Evolutionary conservation across 306 rosid species (phyloP), one percentile per base, ranked within the genome.

Genomic region (Vigna unguiculata): DNA sequence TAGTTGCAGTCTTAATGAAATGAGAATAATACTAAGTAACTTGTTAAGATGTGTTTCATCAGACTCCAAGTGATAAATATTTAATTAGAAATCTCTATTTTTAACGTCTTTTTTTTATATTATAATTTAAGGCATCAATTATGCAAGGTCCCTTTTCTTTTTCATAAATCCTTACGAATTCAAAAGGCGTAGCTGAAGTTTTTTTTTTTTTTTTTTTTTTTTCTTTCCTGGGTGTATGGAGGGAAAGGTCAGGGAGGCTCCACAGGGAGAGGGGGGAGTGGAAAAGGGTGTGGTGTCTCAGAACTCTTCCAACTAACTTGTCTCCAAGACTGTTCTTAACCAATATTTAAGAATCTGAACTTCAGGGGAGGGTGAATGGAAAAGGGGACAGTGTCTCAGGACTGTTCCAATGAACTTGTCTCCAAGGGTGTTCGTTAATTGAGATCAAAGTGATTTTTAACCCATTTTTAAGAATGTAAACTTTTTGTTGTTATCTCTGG

Each of bases 161-260:
- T 34, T 43, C 45, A 13, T 43, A 22, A 72, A 73, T 43, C 45
- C 25, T 72, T n/a, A 43, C 4, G 52, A 43, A 48, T 72, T 72
- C 47, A n/a, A 61, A 2, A 9, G 24, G 48, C 21, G 1, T 61
- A 34, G 5, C 20, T 61, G 47, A 25, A 34, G 1, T 9, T 32
- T 61, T 2, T 41, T 38, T 60, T 25, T 41, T 38, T 60, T 25
- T 51, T 2, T n/a, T 32, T 61, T 2, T 41, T 38, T 61, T 14
- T 16, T 34, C 15, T 32, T 51, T 51, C 12, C 24, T 8, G 9
- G 25, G 45, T 6, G 11, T 16, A 17, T 0, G 1, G 69, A 38
- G 68, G 25, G 25, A 60, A 28, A 60, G 66, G 43, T 60, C 6
- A 30, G 19, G 11, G 41, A 59, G 43, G 20, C 43, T 60, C 38